Evolutionary conservation across 1,284 basidiomycete genomes (phyloP).

Genomic region (Fomitopsis schrenkii): DNA sequence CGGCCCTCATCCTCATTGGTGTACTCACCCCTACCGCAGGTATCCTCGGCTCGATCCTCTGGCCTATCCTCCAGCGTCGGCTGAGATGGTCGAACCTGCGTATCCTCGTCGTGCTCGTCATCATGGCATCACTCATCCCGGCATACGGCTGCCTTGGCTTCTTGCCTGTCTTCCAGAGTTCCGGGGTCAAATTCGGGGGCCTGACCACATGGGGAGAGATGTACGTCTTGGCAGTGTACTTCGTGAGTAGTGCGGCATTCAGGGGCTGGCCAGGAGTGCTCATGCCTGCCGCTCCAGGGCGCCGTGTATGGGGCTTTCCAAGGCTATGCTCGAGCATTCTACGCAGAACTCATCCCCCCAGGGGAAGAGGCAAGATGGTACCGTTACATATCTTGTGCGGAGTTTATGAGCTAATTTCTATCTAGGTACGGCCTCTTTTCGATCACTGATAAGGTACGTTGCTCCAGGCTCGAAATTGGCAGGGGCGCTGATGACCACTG

Average conservation of each 20-base stretch:
- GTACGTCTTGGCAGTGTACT: conserved; percentile 78
- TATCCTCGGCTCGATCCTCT: conserved; percentile 70
- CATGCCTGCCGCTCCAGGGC: conserved; percentile 32
- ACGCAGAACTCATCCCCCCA: conserved; percentile 72
- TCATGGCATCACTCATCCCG: conserved; percentile 67
- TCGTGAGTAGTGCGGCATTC: conserved; percentile 42
- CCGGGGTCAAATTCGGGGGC: conserved; percentile 52
- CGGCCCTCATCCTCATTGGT: conserved; percentile 68
- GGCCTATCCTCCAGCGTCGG: conserved; percentile 63
- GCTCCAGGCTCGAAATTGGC: not conserved
- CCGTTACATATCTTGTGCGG: not conserved
- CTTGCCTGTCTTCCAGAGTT: conserved; percentile 45
- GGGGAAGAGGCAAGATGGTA: conserved; percentile 79
- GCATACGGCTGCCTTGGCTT: conserved; percentile 83
- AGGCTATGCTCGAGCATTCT: conserved; percentile 76
- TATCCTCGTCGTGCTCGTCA: conserved; percentile 65
- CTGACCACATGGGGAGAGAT: conserved; percentile 79
- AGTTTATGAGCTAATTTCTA: not conserved
- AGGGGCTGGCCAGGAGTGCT: not conserved
- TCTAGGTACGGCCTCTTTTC: conserved; percentile 71
- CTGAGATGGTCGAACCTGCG: conserved; percentile 63
- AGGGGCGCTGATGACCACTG: not conserved
- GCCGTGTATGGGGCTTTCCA: conserved; percentile 78
- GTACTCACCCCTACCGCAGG: conserved; percentile 66
- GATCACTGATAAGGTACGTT: conserved; percentile 78